Percentiles rank a stretch among this genome's conserved stretches.
These are phyloP conservation scores for Camelina neglecta DNA, from an alignment of 345 rosid genomes.

Conservation along the genomic window DNA sequence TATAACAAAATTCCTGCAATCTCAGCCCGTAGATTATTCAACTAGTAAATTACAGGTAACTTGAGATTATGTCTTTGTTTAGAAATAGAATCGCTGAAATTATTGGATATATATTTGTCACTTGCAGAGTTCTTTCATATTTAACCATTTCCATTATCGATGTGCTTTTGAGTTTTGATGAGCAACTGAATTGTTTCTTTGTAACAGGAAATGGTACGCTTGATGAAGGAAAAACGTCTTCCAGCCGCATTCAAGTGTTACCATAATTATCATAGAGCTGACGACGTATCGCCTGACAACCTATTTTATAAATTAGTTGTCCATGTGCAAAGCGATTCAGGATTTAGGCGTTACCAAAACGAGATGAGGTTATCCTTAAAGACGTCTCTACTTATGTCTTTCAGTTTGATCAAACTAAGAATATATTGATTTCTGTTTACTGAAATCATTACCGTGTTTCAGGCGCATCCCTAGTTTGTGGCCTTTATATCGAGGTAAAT, in stretches of 20 bases:
- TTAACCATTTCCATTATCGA: conserved; percentile 4
- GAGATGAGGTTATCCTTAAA: conserved; percentile 79
- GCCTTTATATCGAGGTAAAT: conserved; percentile 97
- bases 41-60: conserved; percentile 86
- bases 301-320: conserved; percentile 88
- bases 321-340: conserved; percentile 89
- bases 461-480: conserved; percentile 83
- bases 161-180: conserved; percentile 28
- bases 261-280: conserved; percentile 77
- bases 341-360: conserved; percentile 86
- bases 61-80: conserved; percentile 17
- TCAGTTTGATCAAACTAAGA: conserved; percentile 34
- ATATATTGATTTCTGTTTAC: conserved; percentile 27
- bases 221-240: conserved; percentile 79
- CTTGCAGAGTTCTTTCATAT: conserved; percentile 8
- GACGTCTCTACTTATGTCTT: conserved; percentile 14
- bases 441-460: conserved; percentile 39
- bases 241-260: conserved; percentile 90
- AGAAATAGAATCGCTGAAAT: conserved; percentile 8
- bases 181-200: conserved; percentile 26
- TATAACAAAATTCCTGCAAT: conserved; percentile 77
- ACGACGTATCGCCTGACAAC: conserved; percentile 65
- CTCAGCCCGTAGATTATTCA: conserved; percentile 81
- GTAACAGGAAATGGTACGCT: conserved; percentile 82
- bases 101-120: conserved; percentile 10